Evolutionary conservation across 23 red algal genomes (phyloP).

Genomic region (Gracilaria domingensis): DNA sequence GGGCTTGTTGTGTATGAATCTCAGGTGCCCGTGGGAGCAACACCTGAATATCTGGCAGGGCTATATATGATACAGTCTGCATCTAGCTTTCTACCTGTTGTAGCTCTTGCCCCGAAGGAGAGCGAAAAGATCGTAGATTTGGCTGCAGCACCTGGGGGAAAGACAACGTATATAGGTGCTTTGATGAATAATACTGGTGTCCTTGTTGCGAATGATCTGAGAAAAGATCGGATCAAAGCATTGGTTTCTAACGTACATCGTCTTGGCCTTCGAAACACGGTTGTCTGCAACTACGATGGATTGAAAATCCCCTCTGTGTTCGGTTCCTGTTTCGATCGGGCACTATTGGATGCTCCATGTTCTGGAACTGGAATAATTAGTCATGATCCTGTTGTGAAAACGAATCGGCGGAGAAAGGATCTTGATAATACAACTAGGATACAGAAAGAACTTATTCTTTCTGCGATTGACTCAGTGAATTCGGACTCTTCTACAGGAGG

Average conservation of each 20-base stretch:
- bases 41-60: constrained; percentile 98
- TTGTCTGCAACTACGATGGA: constrained; percentile 94
- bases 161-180: constrained; percentile 88
- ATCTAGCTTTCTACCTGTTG: constrained; percentile 88
- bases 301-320: constrained; percentile 72
- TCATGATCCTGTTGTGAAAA: constrained; percentile 91
- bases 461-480: constrained; percentile 94
- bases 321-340: constrained; percentile 86
- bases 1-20: constrained; percentile 96
- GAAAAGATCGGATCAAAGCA: constrained; percentile 88
- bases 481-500: constrained; percentile 78
- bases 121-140: constrained; percentile 91
- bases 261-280: constrained; percentile 84
- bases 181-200: constrained; percentile 91
- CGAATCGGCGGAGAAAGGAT: constrained; percentile 71
- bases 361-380: constrained; percentile 95
- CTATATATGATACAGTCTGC: constrained; percentile 99
- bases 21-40: constrained; percentile 95
- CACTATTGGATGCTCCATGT: constrained; percentile 96
- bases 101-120: constrained; percentile 91
- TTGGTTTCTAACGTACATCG: constrained; percentile 95
- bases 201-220: constrained; percentile 95
- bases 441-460: constrained; percentile 95
- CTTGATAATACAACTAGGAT: constrained; percentile 75
- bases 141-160: constrained; percentile 95